A percentile compares a stretch with the other conserved stretches of the same genome.
phyloP scores from a whole-genome alignment of 2,329 filamentous ascomycete genomes.

The Cladophialophora carrionii region DNA sequence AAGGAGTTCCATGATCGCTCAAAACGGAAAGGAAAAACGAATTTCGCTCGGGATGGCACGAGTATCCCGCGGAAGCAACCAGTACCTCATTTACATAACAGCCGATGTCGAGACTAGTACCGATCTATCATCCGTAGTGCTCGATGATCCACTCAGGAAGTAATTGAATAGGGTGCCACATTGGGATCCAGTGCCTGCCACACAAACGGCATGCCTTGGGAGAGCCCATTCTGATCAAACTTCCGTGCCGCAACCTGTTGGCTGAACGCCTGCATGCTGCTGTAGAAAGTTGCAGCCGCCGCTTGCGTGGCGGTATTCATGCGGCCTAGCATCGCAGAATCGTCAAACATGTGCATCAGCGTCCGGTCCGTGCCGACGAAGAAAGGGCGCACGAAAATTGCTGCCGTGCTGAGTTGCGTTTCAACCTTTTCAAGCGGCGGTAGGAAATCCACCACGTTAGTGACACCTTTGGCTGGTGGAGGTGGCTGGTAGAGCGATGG shows the following conservation, averaged over 20 bases:
- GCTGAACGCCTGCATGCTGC: constrained; percentile 20
- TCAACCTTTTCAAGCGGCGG: constrained; percentile 15
- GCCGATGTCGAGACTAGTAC: not conserved
- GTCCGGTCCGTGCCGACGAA: constrained; percentile 18
- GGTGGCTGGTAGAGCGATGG: constrained; percentile 18
- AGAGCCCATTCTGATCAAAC: constrained; percentile 18
- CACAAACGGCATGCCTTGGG: constrained; percentile 24
- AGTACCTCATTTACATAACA: not conserved
- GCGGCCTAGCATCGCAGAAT: constrained; percentile 11
- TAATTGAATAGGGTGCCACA: constrained; percentile 25
- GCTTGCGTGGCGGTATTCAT: constrained; percentile 17
- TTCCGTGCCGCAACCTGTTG: constrained; percentile 16
- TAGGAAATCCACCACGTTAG: constrained; percentile 18
- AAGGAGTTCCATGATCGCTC: not conserved
- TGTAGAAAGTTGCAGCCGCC: constrained; percentile 17
- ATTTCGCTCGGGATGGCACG: not conserved
- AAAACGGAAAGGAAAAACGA: not conserved
- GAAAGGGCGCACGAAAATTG: constrained; percentile 20
- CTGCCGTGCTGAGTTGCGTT: constrained; percentile 11
- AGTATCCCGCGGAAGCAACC: not conserved
- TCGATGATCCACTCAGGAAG: constrained; percentile 6
- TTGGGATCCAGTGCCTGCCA: constrained; percentile 26
- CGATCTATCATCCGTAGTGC: not conserved
- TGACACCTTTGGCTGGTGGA: constrained; percentile 16
- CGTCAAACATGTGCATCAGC: constrained; percentile 26